Evolutionary conservation across 1,284 basidiomycete species (phyloP).

Genomic region (Cryptococcus amylolentus): DNA sequence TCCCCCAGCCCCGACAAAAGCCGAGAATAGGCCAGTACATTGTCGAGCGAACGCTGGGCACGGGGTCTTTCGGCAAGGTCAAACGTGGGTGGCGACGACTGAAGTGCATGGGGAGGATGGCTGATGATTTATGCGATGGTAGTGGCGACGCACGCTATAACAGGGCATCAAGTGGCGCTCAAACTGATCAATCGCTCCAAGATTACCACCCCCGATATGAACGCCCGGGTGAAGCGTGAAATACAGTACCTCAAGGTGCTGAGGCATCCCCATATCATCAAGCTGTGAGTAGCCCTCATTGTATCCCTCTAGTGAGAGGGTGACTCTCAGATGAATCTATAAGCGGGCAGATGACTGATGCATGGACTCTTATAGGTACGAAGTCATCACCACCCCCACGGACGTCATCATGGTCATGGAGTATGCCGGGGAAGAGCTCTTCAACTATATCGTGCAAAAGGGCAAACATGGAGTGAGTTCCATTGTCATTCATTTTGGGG

Average conservation of each 20-base stretch:
- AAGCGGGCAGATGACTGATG: background rate
- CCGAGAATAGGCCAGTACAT: conserved; percentile 51
- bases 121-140: conserved; percentile 3
- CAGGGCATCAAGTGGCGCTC: conserved; percentile 94
- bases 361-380: conserved; percentile 61
- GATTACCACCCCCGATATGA: conserved; percentile 86
- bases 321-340: background rate
- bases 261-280: conserved; percentile 91
- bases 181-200: conserved; percentile 95
- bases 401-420: conserved; percentile 97
- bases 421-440: conserved; percentile 85
- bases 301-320: background rate
- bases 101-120: background rate
- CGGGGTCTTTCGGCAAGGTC: conserved; percentile 94
- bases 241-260: conserved; percentile 92
- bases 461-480: conserved; percentile 55
- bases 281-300: conserved; percentile 61
- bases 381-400: conserved; percentile 86
- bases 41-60: conserved; percentile 55
- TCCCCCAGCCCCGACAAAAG: conserved; percentile 28
- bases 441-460: conserved; percentile 89
- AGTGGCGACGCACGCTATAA: conserved; percentile 93
- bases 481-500: background rate
- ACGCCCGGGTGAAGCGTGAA: conserved; percentile 86
- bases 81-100: conserved; percentile 66